Percentiles rank a stretch among this genome's conserved stretches.
Evolutionary conservation across 805 yeast species (phyloP).

Genomic region (Tetrapisispora pingtungensis): DNA sequence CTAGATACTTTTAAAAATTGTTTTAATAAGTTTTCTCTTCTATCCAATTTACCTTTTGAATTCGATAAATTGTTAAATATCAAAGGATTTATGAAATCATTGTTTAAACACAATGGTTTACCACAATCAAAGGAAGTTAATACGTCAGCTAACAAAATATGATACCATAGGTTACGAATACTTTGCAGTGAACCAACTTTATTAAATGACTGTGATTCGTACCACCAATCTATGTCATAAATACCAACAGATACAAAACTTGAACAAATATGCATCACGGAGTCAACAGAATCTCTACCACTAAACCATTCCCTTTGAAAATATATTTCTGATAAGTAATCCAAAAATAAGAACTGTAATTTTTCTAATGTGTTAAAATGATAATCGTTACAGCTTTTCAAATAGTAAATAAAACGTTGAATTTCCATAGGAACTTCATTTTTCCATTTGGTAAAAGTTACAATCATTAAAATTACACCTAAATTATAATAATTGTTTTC

Average conservation of each 20-base stretch:
- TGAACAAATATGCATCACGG: constrained; percentile 15
- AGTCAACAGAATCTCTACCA: constrained; percentile 15
- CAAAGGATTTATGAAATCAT: constrained; percentile 9
- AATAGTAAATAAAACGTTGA: constrained; percentile 10
- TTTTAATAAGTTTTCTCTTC: constrained; percentile 7
- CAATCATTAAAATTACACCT: constrained; percentile 17
- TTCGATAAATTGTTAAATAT: not conserved
- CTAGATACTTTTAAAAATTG: constrained; percentile 11
- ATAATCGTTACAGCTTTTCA: constrained; percentile 15
- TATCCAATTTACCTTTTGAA: not conserved
- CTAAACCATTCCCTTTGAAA: constrained; percentile 14
- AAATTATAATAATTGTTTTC: constrained; percentile 16
- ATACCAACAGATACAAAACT: constrained; percentile 19
- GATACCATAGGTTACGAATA: constrained; percentile 11
- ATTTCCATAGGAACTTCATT: constrained; percentile 13
- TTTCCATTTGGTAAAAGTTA: constrained; percentile 12
- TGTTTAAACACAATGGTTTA: constrained; percentile 15
- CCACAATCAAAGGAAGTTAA: constrained; percentile 23
- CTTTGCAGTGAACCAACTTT: constrained; percentile 11
- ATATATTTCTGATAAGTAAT: constrained; percentile 11
- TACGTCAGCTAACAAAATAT: constrained; percentile 21
- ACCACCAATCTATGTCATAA: constrained; percentile 15
- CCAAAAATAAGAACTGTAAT: constrained; percentile 22
- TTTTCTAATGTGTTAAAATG: constrained; percentile 21
- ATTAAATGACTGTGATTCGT: constrained; percentile 7